Evolutionary conservation across 345 rosid species (phyloP), one percentile per base, ranked within the genome.

Genomic region (Populus simonii): DNA sequence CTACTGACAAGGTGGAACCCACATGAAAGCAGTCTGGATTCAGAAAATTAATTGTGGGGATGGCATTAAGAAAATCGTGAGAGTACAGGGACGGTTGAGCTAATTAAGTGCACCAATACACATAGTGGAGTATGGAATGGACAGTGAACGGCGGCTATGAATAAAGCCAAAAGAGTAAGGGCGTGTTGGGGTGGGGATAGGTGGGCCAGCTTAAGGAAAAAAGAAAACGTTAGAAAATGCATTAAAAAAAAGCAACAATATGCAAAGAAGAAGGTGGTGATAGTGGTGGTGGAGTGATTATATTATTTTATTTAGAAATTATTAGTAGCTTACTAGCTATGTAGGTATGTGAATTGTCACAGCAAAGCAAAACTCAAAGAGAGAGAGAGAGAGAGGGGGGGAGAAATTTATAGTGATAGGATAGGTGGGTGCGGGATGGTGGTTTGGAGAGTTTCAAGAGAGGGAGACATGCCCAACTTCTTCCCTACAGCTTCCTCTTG

Each of bases 391-490:
- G 68, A 73, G 65, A 39, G 80, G 67, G 76, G 80, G n/a, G 10
- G 61, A 33, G 45, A 55, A 51, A 36, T 39, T 36, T 33, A 53
- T 73, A 68, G 78, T 1, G 33, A 49, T 18, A 59, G 38, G 71
- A 20, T 63, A 38, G 23, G 59, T 3, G 7, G 15, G n/a, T 49
- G 66, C n/a, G 63, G 20, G 22, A 53, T 36, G 25, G 74, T 62
- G 53, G 62, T 73, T 29, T 72, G 43, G 73, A 75, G 83, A 82
- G 79, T 84, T 82, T 81, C 79, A 77, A 77, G 74, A 63, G 79
- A 72, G 86, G 63, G 92, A 79, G 87, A 87, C 92, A 85, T 86
- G 92, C 78, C 74, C 78, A 73, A 81, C 66, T 79, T 81, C 84
- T 80, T 75, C 82, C 87, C 89, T 82, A 83, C 92, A 85, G 57